These are phyloP conservation scores for Chalaropsis thielavioides DNA, from an alignment of 2,329 filamentous ascomycete genomes.

Conservation along the genomic window DNA sequence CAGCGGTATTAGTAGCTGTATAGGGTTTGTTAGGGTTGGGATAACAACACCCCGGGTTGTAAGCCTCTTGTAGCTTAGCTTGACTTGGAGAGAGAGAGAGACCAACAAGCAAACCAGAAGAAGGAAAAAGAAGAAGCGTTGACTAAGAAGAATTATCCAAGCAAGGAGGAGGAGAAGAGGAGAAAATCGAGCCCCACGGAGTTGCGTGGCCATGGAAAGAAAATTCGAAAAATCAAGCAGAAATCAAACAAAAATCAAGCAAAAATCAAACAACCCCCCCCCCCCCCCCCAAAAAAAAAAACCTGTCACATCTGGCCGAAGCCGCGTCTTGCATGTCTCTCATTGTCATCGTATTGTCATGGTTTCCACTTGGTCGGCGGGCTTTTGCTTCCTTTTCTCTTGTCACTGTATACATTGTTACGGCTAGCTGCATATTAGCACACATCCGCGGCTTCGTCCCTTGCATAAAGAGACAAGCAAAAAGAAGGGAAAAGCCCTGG, in stretches of 20 bases:
- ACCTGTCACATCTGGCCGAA: background rate
- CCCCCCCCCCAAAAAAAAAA: background rate
- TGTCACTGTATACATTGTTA: background rate
- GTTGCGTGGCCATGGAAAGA: background rate
- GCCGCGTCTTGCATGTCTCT: background rate
- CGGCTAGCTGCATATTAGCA: background rate
- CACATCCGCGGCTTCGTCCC: background rate
- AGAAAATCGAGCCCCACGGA: background rate
- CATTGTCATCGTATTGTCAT: conserved; percentile 1
- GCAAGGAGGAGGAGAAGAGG: background rate
- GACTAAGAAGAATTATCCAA: background rate
- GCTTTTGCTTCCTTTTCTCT: background rate
- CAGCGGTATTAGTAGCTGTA: background rate
- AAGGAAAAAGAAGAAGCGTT: background rate
- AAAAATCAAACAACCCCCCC: background rate
- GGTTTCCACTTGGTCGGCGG: background rate
- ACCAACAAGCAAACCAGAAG: background rate
- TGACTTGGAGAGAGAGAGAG: too few relatives aligned
- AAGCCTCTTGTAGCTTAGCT: background rate
- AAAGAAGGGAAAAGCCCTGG: background rate
- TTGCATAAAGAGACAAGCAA: background rate
- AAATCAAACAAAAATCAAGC: background rate
- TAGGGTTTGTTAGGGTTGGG: background rate
- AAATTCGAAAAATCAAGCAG: background rate
- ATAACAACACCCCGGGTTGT: background rate